Conservation (phyloP, 1,139 yeast genomes). For the Suhomyces bolitotheri region DNA sequence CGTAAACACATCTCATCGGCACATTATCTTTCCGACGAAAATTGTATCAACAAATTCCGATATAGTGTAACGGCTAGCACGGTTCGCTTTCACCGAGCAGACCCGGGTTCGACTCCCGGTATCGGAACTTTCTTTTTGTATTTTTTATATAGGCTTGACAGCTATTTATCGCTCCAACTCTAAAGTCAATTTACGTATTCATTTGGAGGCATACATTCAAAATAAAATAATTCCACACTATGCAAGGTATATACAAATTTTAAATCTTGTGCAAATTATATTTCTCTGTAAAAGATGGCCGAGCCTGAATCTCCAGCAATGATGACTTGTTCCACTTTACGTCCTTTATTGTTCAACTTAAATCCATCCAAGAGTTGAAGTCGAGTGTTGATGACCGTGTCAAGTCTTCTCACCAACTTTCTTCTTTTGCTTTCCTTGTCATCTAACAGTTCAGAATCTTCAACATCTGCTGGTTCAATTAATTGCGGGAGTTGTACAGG, state of each 20-base stretch:
- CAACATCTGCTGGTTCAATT: slow-evolving; percentile 53
- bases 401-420: slow-evolving; percentile 30
- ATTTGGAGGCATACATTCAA: too few relatives aligned
- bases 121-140: slow-evolving; percentile 53
- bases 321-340: slow-evolving; percentile 51
- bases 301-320: slow-evolving; percentile 64
- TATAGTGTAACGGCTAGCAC: slow-evolving; percentile 83
- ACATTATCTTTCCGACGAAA: not conserved
- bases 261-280: slow-evolving; percentile 4
- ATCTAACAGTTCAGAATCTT: slow-evolving; percentile 10
- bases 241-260: too few relatives aligned
- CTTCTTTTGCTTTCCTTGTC: slow-evolving; percentile 14
- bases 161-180: not conserved
- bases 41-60: slow-evolving; percentile 40
- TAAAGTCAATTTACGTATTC: not conserved
- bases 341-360: slow-evolving; percentile 19
- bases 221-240: too few relatives aligned
- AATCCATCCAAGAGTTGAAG: slow-evolving; percentile 43
- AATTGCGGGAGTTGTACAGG: slow-evolving; percentile 59
- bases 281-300: slow-evolving; percentile 57
- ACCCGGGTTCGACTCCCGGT: slow-evolving; percentile 85
- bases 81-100: slow-evolving; percentile 82
- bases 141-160: too few relatives aligned
- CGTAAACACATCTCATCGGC: not conserved
- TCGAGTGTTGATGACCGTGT: slow-evolving; percentile 42